Conservation (phyloP, 1,284 basidiomycete genomes). For the Ceratobasidium sp. region DNA sequence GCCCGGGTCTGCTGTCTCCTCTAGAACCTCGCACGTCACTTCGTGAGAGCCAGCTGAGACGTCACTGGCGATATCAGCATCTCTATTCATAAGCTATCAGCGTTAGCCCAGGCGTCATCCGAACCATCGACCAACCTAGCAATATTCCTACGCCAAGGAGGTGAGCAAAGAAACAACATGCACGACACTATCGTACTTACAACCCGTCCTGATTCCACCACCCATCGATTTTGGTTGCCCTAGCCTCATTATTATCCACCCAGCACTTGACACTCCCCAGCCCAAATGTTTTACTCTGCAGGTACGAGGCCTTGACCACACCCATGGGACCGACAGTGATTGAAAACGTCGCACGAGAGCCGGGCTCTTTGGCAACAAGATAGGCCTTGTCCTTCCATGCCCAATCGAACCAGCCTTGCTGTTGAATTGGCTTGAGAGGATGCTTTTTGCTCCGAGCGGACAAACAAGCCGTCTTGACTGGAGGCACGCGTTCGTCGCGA, state of each 20-base stretch:
- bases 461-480: constrained; percentile 47
- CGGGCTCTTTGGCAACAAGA: constrained; percentile 39
- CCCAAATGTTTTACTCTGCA: constrained; percentile 50
- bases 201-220: constrained; percentile 49
- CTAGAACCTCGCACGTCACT: constrained; percentile 51
- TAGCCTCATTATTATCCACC: constrained; percentile 52
- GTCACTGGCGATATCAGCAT: constrained; percentile 50
- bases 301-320: constrained; percentile 52
- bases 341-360: constrained; percentile 38
- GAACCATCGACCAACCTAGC: constrained; percentile 28
- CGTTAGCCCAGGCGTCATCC: constrained; percentile 20
- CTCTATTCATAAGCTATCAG: constrained; percentile 43
- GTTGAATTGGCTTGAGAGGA: constrained; percentile 32
- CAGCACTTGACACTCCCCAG: constrained; percentile 52
- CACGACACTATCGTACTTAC: constrained; percentile 44
- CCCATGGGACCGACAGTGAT: constrained; percentile 36
- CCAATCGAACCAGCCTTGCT: constrained; percentile 36
- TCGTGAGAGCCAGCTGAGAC: constrained; percentile 49
- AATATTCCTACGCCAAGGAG: background rate
- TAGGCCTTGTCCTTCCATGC: constrained; percentile 39
- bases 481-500: constrained; percentile 48
- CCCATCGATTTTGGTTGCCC: constrained; percentile 47
- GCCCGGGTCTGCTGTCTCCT: constrained; percentile 48
- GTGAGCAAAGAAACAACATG: background rate
- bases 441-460: constrained; percentile 40